phyloP scores from a whole-genome alignment of 2,329 filamentous ascomycete species.

The Monosporascus sp. region DNA sequence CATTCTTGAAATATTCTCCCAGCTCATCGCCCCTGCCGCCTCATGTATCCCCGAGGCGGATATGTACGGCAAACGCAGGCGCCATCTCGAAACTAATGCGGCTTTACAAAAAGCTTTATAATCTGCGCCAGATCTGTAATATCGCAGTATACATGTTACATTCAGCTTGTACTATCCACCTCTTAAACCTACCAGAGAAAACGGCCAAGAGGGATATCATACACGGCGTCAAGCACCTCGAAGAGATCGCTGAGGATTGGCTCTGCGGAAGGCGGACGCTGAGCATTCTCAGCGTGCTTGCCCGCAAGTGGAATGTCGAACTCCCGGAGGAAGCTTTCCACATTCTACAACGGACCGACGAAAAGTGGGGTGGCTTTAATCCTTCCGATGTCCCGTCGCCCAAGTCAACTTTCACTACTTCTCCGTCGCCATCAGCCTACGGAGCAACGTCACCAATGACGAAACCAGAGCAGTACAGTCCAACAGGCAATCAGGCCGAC shows the following conservation, averaged over 20 bases:
- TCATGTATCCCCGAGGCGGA: conserved; percentile 83
- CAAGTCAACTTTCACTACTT: conserved; percentile 19
- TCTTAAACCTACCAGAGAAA: conserved; percentile 90
- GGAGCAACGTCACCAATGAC: conserved; percentile 13
- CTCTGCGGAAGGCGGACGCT: conserved; percentile 81
- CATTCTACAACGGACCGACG: conserved; percentile 72
- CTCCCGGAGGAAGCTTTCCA: conserved; percentile 76
- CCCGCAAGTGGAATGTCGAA: conserved; percentile 83
- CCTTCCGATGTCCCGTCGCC: conserved; percentile 57
- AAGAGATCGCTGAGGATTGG: conserved; percentile 96
- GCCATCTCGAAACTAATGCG: conserved; percentile 92
- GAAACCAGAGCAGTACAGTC: conserved; percentile 29
- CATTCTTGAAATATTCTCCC: conserved; percentile 87
- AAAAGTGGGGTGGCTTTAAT: conserved; percentile 70
- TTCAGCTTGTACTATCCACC: conserved; percentile 88
- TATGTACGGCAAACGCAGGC: conserved; percentile 84
- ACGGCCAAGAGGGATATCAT: conserved; percentile 84
- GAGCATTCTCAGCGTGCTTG: conserved; percentile 76
- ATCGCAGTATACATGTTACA: conserved; percentile 95
- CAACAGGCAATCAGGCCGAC: conserved; percentile 29
- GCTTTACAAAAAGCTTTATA: conserved; percentile 87
- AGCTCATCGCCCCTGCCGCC: conserved; percentile 74
- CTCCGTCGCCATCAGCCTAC: conserved; percentile 18
- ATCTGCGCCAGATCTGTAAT: conserved; percentile 89
- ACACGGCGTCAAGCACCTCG: conserved; percentile 84